phyloP scores from a whole-genome alignment of 345 rosid species.

The Hibiscus trionum region DNA sequence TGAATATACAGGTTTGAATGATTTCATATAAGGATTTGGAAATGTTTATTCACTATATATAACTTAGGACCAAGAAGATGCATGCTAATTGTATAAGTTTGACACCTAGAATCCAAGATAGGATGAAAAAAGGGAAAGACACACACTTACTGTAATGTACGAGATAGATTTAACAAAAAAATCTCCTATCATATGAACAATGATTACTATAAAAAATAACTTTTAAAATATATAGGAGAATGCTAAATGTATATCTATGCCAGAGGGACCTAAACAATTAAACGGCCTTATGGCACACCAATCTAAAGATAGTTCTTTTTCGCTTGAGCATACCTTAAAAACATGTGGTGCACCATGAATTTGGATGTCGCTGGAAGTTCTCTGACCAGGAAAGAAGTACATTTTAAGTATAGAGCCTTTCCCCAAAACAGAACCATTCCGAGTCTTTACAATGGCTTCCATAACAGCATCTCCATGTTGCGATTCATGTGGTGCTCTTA shows the following conservation, averaged over 20 bases:
- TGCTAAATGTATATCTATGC: not conserved
- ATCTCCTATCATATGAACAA: not conserved
- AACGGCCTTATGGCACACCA: not conserved
- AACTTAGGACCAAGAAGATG: not conserved
- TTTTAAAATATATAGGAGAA: not conserved
- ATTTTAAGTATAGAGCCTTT: constrained; percentile 84
- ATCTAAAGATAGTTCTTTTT: not conserved
- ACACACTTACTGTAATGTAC: not conserved
- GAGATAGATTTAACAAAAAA: not conserved
- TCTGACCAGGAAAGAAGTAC: constrained; percentile 93
- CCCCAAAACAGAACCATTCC: constrained; percentile 88
- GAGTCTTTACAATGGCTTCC: constrained; percentile 85
- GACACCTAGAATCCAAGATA: not conserved
- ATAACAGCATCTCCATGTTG: constrained; percentile 95
- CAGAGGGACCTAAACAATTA: not conserved
- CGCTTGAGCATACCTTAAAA: constrained; percentile 52
- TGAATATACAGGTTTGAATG: constrained; percentile 19
- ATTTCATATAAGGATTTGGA: not conserved
- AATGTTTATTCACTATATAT: not conserved
- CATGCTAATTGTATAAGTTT: not conserved
- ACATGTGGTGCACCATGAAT: constrained; percentile 91
- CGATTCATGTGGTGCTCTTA: constrained; percentile 75
- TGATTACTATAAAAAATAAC: not conserved
- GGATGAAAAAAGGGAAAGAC: not conserved
- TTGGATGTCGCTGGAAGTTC: constrained; percentile 74